Base-by-base conservation (phyloP, 75 land plant genomes). In the Chamaecyparis obtusa region DNA sequence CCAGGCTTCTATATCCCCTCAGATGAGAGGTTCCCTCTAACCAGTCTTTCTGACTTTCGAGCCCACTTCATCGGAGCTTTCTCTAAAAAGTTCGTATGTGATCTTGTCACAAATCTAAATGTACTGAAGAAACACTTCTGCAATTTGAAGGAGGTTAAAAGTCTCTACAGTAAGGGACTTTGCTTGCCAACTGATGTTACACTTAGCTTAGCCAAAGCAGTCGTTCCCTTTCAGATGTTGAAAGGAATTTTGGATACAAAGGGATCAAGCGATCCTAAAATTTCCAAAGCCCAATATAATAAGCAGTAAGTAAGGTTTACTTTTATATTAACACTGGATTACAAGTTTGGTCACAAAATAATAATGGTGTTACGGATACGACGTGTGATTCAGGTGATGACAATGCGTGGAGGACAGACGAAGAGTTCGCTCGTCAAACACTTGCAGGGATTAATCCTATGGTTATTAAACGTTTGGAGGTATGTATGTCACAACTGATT, bases 21-120 rank as follows among this genome's bases (percentile, higher is more conserved):
- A n/a, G 95, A 94, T 46, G 95, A 94, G 85, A 72, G 87, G 32
- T 94, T 92, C 36, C 86, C 86, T 9, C 93, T 69, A 36, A 41
- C 35, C 19, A 92, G 90, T 51, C 83, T 88, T 41, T 89, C 89
- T 6, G 89, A 87, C 54, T 92, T 90, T 82, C 74, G 89, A 11
- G 84, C 85, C 19, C 33, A 85, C 19, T 67, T 86, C 0, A 15
- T 92, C 74, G 76, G 85, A 17, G 87, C 89, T 13, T 71, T 92
- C 9, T 41, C 48, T 2, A 43, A 43, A 24, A 27, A 41, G 3
- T 16, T 9, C 9, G 8, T 80, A 3, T 19, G 6, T 19, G 67
- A 80, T 39, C 83, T 19, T 17, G 8, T 3, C 2, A 24, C 10
- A 1, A 35, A 19, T 21, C n/a, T 19, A 44, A 44, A 44, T 49